Conservation (phyloP, 345 rosid species). For the Excoecaria cochinchinensis region DNA sequence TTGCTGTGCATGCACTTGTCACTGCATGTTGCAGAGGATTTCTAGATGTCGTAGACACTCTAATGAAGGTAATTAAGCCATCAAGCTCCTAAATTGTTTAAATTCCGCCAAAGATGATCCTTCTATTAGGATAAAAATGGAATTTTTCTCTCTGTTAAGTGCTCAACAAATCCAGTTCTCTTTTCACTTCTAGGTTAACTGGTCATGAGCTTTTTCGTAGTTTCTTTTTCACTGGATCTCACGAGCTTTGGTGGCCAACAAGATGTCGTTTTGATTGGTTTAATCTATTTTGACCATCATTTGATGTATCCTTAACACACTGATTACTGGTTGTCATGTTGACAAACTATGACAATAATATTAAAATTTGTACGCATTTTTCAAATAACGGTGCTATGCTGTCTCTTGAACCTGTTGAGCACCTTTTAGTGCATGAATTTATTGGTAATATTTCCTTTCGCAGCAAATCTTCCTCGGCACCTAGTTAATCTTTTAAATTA, state of each 20-base stretch:
- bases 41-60: conserved; percentile 62
- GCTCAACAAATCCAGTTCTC: not conserved
- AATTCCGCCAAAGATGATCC: not conserved
- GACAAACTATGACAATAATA: not conserved
- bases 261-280: not conserved
- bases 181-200: not conserved
- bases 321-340: not conserved
- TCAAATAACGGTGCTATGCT: not conserved
- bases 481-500: not conserved
- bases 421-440: not conserved
- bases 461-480: not conserved
- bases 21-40: conserved; percentile 88
- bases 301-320: not conserved
- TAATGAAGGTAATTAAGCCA: conserved; percentile 52
- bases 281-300: not conserved
- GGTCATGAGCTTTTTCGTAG: not conserved
- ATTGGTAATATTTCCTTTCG: not conserved
- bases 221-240: no score
- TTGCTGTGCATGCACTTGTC: conserved; percentile 85
- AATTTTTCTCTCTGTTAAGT: not conserved
- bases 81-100: not conserved
- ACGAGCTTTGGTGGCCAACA: not conserved
- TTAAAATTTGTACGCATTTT: not conserved
- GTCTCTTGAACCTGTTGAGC: not conserved
- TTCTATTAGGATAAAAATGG: not conserved